Conservation (phyloP, 768 basidiomycete genomes). For the Crepidotus variabilis region DNA sequence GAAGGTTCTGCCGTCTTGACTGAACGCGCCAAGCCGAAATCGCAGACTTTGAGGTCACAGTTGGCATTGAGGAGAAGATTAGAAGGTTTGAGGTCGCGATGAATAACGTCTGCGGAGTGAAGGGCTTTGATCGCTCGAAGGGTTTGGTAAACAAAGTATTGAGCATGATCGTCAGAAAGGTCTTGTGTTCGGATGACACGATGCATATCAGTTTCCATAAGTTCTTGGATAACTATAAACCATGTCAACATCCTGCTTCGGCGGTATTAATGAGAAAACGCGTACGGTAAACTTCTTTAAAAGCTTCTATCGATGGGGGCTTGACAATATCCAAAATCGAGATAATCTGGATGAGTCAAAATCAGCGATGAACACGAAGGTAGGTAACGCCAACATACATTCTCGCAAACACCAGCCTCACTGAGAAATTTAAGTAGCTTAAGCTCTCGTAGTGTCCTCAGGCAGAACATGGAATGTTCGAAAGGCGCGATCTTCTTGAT, state of each 20-base stretch:
- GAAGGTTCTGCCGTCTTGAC: constrained; percentile 83
- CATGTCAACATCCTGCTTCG: neutral
- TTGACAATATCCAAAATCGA: constrained; percentile 91
- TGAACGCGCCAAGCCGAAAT: constrained; percentile 11
- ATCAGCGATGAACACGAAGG: neutral
- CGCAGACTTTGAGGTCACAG: constrained; percentile 83
- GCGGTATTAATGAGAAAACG: neutral
- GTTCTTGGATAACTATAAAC: constrained; percentile 46
- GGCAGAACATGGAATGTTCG: constrained; percentile 91
- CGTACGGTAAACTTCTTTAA: constrained; percentile 73
- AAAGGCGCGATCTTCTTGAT: constrained; percentile 97
- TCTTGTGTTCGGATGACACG: constrained; percentile 95
- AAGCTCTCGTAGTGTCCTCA: constrained; percentile 82
- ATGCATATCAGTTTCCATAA: constrained; percentile 94
- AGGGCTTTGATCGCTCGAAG: constrained; percentile 92
- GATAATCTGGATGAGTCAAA: constrained; percentile 54
- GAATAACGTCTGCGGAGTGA: constrained; percentile 92
- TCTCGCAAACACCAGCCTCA: constrained; percentile 87
- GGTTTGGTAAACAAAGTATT: constrained; percentile 98
- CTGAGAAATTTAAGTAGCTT: constrained; percentile 91
- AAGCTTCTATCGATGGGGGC: constrained; percentile 69
- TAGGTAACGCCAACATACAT: constrained; percentile 44
- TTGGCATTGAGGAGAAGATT: constrained; percentile 95
- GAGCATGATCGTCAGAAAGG: constrained; percentile 90
- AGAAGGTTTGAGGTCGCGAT: constrained; percentile 94